Conservation (phyloP, 2,329 filamentous ascomycete species). For the Penicillium sp. region DNA sequence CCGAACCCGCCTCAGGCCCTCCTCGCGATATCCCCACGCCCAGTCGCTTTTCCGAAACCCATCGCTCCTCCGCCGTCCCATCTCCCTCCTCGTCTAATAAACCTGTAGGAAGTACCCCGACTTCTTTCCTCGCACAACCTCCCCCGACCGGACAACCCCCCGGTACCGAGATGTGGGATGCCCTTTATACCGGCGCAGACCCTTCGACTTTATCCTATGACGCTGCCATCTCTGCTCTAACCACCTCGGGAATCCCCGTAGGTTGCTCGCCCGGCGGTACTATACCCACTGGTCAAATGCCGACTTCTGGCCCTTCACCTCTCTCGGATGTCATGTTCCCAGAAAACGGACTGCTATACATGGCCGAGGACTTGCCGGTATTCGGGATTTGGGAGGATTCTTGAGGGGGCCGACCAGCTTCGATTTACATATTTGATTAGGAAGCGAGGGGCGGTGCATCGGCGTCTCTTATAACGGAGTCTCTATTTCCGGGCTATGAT, state of each 20-base stretch:
- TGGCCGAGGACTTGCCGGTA: slow-evolving; percentile 38
- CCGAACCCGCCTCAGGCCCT: slow-evolving; percentile 10
- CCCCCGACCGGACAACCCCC: slow-evolving; percentile 14
- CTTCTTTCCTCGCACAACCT: slow-evolving; percentile 23
- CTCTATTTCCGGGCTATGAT: too few species aligned
- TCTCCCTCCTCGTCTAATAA: slow-evolving; percentile 32
- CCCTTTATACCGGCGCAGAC: slow-evolving; percentile 28
- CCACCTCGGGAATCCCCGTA: slow-evolving; percentile 38
- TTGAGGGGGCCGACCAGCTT: slow-evolving; percentile 18
- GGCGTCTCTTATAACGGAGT: background rate
- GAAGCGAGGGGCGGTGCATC: slow-evolving; percentile 5
- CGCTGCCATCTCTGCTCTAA: slow-evolving; percentile 37
- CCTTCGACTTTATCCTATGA: slow-evolving; percentile 31
- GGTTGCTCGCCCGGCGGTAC: slow-evolving; percentile 37
- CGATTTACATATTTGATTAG: background rate
- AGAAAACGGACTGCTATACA: slow-evolving; percentile 38
- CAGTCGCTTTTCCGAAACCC: slow-evolving; percentile 10
- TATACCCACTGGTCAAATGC: slow-evolving; percentile 23
- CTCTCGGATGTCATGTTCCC: slow-evolving; percentile 38
- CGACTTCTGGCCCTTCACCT: slow-evolving; percentile 31
- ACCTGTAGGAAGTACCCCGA: slow-evolving; percentile 11
- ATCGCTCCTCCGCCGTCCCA: slow-evolving; percentile 16
- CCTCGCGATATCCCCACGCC: slow-evolving; percentile 9
- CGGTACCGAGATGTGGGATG: slow-evolving; percentile 35
- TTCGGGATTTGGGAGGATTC: slow-evolving; percentile 37